These are phyloP conservation scores for Ustilago bromivora DNA, from an alignment of 1,284 basidiomycete species.

Conservation along the genomic window DNA sequence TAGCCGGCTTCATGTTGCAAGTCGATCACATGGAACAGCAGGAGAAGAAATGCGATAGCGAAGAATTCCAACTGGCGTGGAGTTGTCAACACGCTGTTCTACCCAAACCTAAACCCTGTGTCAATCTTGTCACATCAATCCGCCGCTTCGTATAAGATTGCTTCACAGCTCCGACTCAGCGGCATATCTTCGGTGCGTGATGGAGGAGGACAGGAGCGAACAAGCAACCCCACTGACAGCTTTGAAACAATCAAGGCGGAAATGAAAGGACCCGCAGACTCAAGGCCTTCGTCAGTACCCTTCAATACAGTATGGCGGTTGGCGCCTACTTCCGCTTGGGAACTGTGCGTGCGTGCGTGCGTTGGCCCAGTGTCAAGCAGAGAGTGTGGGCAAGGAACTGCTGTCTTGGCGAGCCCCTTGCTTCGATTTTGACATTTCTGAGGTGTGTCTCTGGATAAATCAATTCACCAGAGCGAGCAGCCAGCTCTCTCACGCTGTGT, in stretches of 20 bases:
- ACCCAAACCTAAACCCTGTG: neutral
- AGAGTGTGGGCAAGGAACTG: neutral
- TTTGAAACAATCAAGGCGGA: neutral
- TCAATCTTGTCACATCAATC: neutral
- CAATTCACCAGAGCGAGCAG: constrained; percentile 1
- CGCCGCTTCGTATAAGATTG: neutral
- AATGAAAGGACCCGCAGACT: neutral
- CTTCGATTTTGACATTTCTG: constrained; percentile 5
- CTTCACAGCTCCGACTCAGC: constrained; percentile 1
- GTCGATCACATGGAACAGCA: neutral
- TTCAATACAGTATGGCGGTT: neutral
- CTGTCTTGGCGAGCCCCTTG: constrained; percentile 7
- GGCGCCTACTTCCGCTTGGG: neutral
- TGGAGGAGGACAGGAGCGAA: neutral
- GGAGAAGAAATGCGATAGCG: neutral
- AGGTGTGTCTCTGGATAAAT: neutral
- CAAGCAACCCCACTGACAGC: neutral
- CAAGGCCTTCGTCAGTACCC: neutral
- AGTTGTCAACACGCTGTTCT: neutral
- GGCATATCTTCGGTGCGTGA: neutral
- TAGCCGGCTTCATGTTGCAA: neutral
- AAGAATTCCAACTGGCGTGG: neutral
- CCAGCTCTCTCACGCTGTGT: neutral
- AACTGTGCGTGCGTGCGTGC: constrained; percentile 2
- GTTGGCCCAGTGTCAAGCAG: neutral